These are phyloP conservation scores for Crassisporium funariophilum DNA, from an alignment of 768 basidiomycete genomes.

Conservation along the genomic window DNA sequence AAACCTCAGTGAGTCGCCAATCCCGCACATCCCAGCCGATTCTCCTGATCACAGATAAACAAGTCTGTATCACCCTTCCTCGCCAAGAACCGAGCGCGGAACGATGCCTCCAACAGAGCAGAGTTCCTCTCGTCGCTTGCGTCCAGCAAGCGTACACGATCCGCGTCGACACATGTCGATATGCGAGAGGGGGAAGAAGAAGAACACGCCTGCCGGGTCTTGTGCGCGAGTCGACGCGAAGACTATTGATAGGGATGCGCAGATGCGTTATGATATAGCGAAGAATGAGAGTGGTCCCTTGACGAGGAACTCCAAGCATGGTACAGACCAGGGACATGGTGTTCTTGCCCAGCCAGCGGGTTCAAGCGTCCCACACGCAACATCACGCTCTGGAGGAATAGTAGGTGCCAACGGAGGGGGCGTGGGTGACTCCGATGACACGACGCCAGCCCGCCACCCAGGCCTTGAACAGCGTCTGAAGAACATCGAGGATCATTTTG, in stretches of 20 bases:
- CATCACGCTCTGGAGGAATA: too few species aligned
- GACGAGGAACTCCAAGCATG: conserved; percentile 45
- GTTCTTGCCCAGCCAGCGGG: neutral
- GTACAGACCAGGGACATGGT: neutral
- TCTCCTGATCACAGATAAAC: conserved; percentile 50
- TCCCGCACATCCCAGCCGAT: neutral
- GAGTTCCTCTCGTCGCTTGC: conserved; percentile 69
- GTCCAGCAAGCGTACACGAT: too few species aligned
- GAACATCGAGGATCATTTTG: conserved; percentile 74
- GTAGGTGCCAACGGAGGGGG: too few species aligned
- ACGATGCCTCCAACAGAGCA: conserved; percentile 73
- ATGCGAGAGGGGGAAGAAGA: conserved; percentile 54
- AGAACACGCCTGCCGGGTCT: too few species aligned
- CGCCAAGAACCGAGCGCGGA: conserved; percentile 68
- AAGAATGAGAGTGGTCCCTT: conserved; percentile 82
- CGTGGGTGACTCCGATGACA: too few species aligned
- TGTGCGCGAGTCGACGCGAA: conserved; percentile 80
- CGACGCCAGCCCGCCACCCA: conserved; percentile 51
- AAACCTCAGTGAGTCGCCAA: conserved; percentile 52
- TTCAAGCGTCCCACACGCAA: too few species aligned
- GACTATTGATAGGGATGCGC: conserved; percentile 67
- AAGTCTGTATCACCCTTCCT: conserved; percentile 74
- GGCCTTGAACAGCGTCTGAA: conserved; percentile 63
- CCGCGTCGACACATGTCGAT: too few species aligned
- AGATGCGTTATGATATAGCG: conserved; percentile 89